Percentiles rank a stretch among this genome's conserved stretches.
These are phyloP conservation scores for Talaromyces islandicus DNA, from an alignment of 2,329 filamentous ascomycete genomes.

Conservation along the genomic window DNA sequence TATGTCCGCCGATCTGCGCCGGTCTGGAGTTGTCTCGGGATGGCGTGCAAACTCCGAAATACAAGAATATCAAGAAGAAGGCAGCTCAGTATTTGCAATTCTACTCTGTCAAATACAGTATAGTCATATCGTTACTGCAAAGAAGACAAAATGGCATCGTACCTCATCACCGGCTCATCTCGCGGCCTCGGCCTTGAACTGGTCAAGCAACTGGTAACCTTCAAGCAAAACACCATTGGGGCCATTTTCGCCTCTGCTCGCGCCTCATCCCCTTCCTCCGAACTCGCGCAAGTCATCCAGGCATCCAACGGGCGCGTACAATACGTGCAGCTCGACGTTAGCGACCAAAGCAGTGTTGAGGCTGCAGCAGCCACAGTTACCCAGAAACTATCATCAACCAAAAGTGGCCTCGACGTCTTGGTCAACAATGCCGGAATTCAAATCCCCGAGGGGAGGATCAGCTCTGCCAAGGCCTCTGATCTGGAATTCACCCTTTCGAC, in stretches of 20 bases:
- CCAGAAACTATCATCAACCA: background rate
- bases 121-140: background rate
- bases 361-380: background rate
- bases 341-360: background rate
- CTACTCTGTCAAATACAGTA: background rate
- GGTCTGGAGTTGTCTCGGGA: background rate
- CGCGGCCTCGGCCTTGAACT: conserved; percentile 5
- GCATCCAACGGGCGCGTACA: background rate
- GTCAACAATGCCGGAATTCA: conserved; percentile 9
- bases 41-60: background rate
- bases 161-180: conserved; percentile 6
- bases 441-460: background rate
- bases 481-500: conserved; percentile 21
- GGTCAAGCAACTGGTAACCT: background rate
- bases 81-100: background rate
- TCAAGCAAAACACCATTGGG: background rate
- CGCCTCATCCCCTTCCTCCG: background rate
- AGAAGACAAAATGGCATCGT: conserved; percentile 2
- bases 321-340: conserved; percentile 2
- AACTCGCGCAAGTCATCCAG: background rate
- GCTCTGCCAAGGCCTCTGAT: background rate
- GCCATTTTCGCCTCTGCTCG: conserved; percentile 5
- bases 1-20: background rate
- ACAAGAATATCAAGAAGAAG: background rate
- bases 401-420: conserved; percentile 2